phyloP scores from a whole-genome alignment of 2,329 filamentous ascomycete species.

The Aureobasidium pullulans region DNA sequence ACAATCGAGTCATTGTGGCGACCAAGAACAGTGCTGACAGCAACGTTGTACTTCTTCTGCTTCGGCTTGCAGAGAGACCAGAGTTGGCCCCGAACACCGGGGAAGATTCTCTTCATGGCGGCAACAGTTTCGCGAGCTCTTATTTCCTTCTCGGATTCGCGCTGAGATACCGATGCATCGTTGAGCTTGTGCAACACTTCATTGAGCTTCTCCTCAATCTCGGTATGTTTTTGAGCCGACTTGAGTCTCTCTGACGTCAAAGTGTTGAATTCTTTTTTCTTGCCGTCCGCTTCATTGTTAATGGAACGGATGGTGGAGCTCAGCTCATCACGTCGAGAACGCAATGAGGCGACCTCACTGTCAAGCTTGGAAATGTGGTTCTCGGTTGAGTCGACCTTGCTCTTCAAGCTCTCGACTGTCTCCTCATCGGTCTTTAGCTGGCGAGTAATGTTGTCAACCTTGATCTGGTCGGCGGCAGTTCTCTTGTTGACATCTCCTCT shows the following conservation, averaged over 20 bases:
- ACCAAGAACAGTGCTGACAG: conserved; percentile 85
- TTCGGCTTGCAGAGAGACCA: conserved; percentile 92
- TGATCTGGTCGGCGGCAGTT: conserved; percentile 71
- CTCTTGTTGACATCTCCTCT: conserved; percentile 78
- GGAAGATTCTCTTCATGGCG: conserved; percentile 81
- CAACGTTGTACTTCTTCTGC: conserved; percentile 92
- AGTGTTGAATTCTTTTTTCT: conserved; percentile 85
- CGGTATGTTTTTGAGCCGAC: conserved; percentile 72
- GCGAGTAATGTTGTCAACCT: conserved; percentile 77
- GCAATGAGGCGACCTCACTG: conserved; percentile 60
- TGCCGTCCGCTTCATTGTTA: conserved; percentile 67
- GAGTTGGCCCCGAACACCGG: conserved; percentile 82
- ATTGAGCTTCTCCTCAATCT: conserved; percentile 85
- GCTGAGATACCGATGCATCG: conserved; percentile 76
- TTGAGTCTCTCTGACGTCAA: conserved; percentile 77
- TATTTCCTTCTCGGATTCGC: conserved; percentile 76
- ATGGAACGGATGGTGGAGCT: conserved; percentile 59
- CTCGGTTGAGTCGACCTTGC: conserved; percentile 74
- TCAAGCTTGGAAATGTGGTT: conserved; percentile 67
- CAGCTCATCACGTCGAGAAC: conserved; percentile 58
- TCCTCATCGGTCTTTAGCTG: conserved; percentile 89
- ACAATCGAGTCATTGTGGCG: conserved; percentile 91
- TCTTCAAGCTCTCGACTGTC: conserved; percentile 79
- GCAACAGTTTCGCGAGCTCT: conserved; percentile 76
- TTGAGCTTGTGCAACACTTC: conserved; percentile 73